Conservation (phyloP, 73 alveolate species). For the Symbiodinium natans region DNA sequence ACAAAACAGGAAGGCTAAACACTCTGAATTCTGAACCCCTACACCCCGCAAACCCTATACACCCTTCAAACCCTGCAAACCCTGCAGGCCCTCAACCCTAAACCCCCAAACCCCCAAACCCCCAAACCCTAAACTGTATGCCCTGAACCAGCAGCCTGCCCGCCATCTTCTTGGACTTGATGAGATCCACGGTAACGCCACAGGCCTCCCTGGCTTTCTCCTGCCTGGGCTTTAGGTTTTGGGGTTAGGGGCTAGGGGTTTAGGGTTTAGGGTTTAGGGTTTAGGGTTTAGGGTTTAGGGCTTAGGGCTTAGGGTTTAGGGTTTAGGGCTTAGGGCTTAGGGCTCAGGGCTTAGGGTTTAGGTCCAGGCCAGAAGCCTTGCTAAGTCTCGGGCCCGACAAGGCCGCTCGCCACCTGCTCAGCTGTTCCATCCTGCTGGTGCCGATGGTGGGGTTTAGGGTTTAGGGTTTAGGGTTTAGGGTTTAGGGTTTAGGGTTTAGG, state of each 20-base stretch:
- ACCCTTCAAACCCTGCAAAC: too few relatives aligned
- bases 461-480: too few relatives aligned
- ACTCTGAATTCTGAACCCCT: too few relatives aligned
- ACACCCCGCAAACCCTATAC: too few relatives aligned
- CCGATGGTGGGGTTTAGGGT: neutral
- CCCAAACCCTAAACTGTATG: neutral
- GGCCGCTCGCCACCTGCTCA: constrained; percentile 70
- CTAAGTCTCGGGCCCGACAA: constrained; percentile 50
- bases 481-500: too few relatives aligned
- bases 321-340: neutral
- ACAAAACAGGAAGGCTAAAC: too few relatives aligned
- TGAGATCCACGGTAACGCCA: constrained; percentile 99
- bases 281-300: neutral
- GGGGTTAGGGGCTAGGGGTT: too few relatives aligned
- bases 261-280: neutral
- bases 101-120: too few relatives aligned
- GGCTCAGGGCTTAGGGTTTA: neutral
- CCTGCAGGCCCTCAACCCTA: too few relatives aligned
- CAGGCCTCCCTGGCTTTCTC: constrained; percentile 99
- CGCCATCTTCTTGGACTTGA: constrained; percentile 99
- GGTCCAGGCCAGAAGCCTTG: neutral
- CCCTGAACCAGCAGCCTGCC: constrained; percentile 97
- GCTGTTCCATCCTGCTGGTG: constrained; percentile 79
- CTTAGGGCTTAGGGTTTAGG: too few relatives aligned
- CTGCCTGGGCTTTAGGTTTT: constrained; percentile 85